Base-by-base conservation (phyloP, 768 basidiomycete genomes). In the Amanita brunnescens region DNA sequence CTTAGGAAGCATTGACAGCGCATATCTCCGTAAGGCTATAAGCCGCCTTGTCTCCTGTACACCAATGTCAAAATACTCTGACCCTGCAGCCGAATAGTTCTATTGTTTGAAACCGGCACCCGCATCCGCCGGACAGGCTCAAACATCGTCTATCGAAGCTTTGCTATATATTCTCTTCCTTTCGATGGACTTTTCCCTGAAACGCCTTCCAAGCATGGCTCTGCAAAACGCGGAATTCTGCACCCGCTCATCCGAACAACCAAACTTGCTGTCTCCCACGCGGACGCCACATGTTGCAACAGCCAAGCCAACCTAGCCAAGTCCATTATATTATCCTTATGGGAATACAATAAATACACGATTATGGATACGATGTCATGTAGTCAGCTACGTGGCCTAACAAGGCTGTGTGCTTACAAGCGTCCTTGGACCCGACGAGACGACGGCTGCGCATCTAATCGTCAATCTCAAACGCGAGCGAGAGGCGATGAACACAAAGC, bases 401-500 rank as follows among this genome's bases (percentile, higher is more conserved):
- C 26, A 29, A 38, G 37, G 37, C 16, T 2, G 18, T 38, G 6
- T 38, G 10, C 18, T 38, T 18, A 14, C 37, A 23, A 23, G 41
- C 20, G 18, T n/a, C 5, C 37, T 38, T 38, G 14, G 16, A 14
- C n/a, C 14, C 16, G 14, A 14, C 8, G 4, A 14, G 21, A 10
- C 14, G 20, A 41, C 7, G 23, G 10, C 10, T 8, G 32, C 26
- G 23, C 14, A 7, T 49, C 53, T 63, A 85, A 58, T 84, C 83
- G 59, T 85, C 82, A 14, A 79, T 73, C 63, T 85, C 83, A 37
- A 75, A 73, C 9, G 70, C 62, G 16, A 86, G 69, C 4, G 73
- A 73, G 14, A 89, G 64, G 41, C 83, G 71, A 53, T 83, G 75
- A 7, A 74, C 61, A 55, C 78, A 80, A 16, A 88, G 58, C 8